Percentiles rank a stretch among this genome's conserved stretches.
phyloP scores from a whole-genome alignment of 306 rosid genomes.

The Chamaecrista fasciculata region DNA sequence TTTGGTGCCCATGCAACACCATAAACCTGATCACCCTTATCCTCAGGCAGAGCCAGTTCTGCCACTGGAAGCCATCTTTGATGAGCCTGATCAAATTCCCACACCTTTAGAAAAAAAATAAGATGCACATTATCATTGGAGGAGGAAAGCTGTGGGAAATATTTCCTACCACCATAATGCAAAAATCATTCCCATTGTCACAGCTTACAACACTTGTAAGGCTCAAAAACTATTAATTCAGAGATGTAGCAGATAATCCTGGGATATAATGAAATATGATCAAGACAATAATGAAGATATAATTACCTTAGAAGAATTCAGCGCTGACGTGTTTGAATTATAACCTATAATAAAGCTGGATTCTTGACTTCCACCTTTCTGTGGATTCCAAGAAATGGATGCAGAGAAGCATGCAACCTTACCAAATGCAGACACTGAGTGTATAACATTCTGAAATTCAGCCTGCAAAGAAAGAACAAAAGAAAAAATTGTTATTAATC shows the following conservation, averaged over 20 bases:
- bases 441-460: slow-evolving; percentile 85
- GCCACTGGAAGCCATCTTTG: slow-evolving; percentile 99
- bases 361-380: slow-evolving; percentile 60
- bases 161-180: not conserved
- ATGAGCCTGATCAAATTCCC: slow-evolving; percentile 96
- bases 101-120: slow-evolving; percentile 48
- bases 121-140: not conserved
- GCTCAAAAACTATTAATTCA: slow-evolving; percentile 8
- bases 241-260: not conserved
- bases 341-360: slow-evolving; percentile 76
- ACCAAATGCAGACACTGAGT: slow-evolving; percentile 70
- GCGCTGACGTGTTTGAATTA: slow-evolving; percentile 64
- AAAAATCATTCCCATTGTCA: slow-evolving; percentile 17
- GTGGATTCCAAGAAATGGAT: slow-evolving; percentile 81
- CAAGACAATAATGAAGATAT: slow-evolving; percentile 9
- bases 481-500: not conserved
- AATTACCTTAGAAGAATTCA: slow-evolving; percentile 83
- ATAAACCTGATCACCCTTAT: slow-evolving; percentile 67
- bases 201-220: slow-evolving; percentile 7
- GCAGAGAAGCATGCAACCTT: slow-evolving; percentile 72
- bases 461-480: slow-evolving; percentile 53
- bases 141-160: not conserved
- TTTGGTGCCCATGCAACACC: slow-evolving; percentile 93
- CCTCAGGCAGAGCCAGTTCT: slow-evolving; percentile 65
- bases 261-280: not conserved